A percentile compares a stretch with the other conserved stretches of the same genome.
Evolutionary conservation across 1,284 basidiomycete genomes (phyloP).

Genomic region (Malassezia globosa): DNA sequence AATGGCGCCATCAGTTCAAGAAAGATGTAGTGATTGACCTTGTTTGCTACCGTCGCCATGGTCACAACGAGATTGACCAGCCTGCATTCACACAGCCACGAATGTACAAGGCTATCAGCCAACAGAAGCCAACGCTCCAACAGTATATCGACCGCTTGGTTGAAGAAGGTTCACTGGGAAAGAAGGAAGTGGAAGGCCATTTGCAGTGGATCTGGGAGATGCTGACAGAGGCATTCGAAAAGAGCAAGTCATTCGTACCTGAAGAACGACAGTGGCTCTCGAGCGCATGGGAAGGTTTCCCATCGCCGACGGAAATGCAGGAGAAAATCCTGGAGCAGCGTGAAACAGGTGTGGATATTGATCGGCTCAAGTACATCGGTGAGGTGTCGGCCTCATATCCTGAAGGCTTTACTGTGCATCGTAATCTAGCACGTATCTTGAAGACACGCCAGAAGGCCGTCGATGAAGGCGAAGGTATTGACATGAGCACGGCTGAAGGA

Average conservation of each 20-base stretch:
- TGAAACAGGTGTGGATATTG: slow-evolving; percentile 68
- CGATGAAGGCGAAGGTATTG: slow-evolving; percentile 79
- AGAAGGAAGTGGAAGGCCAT: slow-evolving; percentile 94
- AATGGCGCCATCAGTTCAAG: slow-evolving; percentile 96
- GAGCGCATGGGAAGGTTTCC: slow-evolving; percentile 96
- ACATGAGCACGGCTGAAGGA: slow-evolving; percentile 99
- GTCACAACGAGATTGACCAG: slow-evolving; percentile 99
- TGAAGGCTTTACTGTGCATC: slow-evolving; percentile 70
- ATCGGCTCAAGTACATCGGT: slow-evolving; percentile 73
- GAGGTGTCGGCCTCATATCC: slow-evolving; percentile 76
- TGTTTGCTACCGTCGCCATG: slow-evolving; percentile 95
- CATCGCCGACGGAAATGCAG: slow-evolving; percentile 85
- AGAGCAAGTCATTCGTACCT: slow-evolving; percentile 85
- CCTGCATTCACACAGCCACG: slow-evolving; percentile 96
- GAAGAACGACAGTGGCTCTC: slow-evolving; percentile 75
- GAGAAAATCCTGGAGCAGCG: slow-evolving; percentile 82
- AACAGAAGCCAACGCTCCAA: slow-evolving; percentile 81
- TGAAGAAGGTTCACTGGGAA: slow-evolving; percentile 83
- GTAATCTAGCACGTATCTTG: slow-evolving; percentile 88
- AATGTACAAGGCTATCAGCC: slow-evolving; percentile 95
- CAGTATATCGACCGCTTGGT: slow-evolving; percentile 84
- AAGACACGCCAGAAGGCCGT: slow-evolving; percentile 74
- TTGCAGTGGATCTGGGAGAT: slow-evolving; percentile 99
- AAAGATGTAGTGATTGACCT: slow-evolving; percentile 98
- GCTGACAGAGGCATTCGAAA: slow-evolving; percentile 83